Percentiles rank a stretch among this genome's conserved stretches.
These are phyloP conservation scores for Rhodotorula sp. DNA, from an alignment of 1,284 basidiomycete species.

Conservation along the genomic window DNA sequence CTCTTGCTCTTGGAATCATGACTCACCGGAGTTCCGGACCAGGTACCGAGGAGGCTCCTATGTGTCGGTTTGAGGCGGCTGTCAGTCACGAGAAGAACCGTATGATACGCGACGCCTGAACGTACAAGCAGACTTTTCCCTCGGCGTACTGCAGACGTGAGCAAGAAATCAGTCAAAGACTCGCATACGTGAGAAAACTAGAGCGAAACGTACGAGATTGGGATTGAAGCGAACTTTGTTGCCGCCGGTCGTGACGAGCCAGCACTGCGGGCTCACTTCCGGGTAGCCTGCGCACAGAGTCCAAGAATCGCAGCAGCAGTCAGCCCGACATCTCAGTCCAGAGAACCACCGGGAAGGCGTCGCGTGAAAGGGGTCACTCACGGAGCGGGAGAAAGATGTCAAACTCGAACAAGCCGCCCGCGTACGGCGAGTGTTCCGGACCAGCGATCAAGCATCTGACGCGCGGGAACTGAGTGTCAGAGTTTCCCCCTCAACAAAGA, in stretches of 20 bases:
- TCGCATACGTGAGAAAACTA: no score
- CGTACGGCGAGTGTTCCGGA: constrained; percentile 59
- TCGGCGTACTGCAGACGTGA: not conserved
- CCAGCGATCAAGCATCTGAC: constrained; percentile 60
- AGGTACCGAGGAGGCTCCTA: constrained; percentile 20
- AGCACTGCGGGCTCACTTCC: constrained; percentile 10
- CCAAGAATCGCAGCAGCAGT: not conserved
- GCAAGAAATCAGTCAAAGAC: not conserved
- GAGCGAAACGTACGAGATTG: constrained; percentile 7
- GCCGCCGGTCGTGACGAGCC: constrained; percentile 21
- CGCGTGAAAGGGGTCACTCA: not conserved
- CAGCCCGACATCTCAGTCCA: not conserved
- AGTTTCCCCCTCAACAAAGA: no score
- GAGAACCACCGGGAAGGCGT: no score
- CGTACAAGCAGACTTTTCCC: constrained; percentile 17
- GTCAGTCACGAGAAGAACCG: not conserved
- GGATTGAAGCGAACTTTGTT: constrained; percentile 15
- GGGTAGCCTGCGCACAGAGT: constrained; percentile 11
- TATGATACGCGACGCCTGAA: not conserved
- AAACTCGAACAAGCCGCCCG: constrained; percentile 60
- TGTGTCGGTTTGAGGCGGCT: not conserved
- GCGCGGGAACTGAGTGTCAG: constrained; percentile 37
- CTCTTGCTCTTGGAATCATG: not conserved
- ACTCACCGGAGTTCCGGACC: constrained; percentile 48
- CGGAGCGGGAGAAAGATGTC: constrained; percentile 58